phyloP scores from a whole-genome alignment of 1,284 basidiomycete genomes.

The Trichosporon sp. region DNA sequence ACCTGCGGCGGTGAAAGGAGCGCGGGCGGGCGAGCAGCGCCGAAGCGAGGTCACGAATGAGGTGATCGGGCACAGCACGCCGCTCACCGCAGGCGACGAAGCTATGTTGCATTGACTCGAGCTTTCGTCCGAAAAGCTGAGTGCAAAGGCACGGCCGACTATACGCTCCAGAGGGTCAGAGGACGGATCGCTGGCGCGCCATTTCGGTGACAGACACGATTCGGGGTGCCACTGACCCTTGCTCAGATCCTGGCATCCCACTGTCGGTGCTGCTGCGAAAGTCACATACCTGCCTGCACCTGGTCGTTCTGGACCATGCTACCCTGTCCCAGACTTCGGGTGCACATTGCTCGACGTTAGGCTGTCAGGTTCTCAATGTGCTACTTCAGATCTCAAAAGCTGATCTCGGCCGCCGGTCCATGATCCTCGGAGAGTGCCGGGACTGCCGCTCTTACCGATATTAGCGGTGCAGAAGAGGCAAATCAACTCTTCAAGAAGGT shows the following conservation, averaged over 20 bases:
- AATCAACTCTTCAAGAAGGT: not conserved
- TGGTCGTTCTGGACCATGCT: not conserved
- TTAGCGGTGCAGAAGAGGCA: not conserved
- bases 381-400: no score
- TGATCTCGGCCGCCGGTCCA: not conserved
- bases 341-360: not conserved
- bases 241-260: not conserved
- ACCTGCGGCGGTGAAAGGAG: not conserved
- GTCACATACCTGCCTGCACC: not conserved
- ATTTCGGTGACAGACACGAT: not conserved
- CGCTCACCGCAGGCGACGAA: not conserved
- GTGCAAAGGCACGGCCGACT: not conserved
- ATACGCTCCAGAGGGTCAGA: no score
- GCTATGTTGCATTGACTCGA: not conserved
- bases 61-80: not conserved
- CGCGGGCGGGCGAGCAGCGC: not conserved
- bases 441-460: not conserved
- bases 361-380: no score
- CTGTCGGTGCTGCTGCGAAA: slow-evolving; percentile 1
- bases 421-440: not conserved
- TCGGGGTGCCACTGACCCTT: slow-evolving; percentile 6
- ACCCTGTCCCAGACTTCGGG: not conserved
- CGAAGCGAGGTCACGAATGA: not conserved
- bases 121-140: not conserved
- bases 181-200: not conserved